Conservation (phyloP, 352 stramenopile genomes). For the Globisporangium emineosum region DNA sequence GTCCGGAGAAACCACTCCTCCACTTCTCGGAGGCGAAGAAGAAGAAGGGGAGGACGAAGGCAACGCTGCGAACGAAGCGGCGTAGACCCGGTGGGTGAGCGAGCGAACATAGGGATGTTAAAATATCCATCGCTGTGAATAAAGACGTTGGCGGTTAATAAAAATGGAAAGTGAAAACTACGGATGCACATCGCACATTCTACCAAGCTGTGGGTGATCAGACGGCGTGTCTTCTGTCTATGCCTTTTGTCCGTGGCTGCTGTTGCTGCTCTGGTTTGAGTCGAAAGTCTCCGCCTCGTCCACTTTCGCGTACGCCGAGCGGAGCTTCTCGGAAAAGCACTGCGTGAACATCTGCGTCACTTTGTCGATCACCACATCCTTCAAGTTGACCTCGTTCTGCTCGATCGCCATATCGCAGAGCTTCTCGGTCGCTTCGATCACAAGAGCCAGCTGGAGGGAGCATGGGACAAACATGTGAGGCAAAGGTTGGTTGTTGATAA, state of each 20-base stretch:
- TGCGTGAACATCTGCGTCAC: conserved; percentile 66
- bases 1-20: conserved; percentile 16
- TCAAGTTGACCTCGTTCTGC: conserved; percentile 70
- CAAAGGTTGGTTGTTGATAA: neutral
- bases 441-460: conserved; percentile 38
- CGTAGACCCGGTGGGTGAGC: neutral
- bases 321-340: conserved; percentile 73
- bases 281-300: conserved; percentile 46
- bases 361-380: conserved; percentile 67
- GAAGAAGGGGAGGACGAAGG: neutral
- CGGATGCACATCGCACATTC: neutral
- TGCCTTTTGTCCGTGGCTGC: conserved; percentile 7
- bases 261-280: conserved; percentile 30
- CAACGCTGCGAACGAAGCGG: conserved; percentile 5
- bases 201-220: no score
- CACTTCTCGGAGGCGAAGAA: conserved; percentile 16
- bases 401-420: conserved; percentile 74
- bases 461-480: no score
- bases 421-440: conserved; percentile 64
- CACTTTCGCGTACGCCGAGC: conserved; percentile 54
- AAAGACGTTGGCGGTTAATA: conserved; percentile 6
- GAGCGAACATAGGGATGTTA: neutral
- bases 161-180: conserved; percentile 4
- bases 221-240: conserved; percentile 1
- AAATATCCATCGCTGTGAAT: neutral